Evolutionary conservation across 805 yeast genomes (phyloP).

Genomic region (Blastobotrys peoriensis): DNA sequence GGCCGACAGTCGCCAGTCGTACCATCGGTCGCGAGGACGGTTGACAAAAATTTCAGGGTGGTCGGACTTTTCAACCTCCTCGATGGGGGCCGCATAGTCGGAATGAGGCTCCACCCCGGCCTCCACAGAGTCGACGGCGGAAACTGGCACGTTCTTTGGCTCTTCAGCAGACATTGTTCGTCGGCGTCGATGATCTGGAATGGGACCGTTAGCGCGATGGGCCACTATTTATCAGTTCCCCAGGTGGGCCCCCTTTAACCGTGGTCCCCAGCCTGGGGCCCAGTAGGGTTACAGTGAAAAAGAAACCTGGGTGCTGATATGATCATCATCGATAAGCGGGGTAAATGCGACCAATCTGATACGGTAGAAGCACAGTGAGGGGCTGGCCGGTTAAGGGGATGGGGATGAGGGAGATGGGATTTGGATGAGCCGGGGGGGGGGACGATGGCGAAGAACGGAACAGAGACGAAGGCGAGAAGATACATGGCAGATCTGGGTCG

Average conservation of each 20-base stretch:
- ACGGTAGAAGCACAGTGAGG: too few relatives aligned
- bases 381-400: too few relatives aligned
- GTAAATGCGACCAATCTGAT: background rate
- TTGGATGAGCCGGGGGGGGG: too few relatives aligned
- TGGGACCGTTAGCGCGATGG: too few relatives aligned
- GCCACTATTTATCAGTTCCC: too few relatives aligned
- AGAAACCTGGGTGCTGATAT: background rate
- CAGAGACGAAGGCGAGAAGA: too few relatives aligned
- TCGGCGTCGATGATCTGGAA: too few relatives aligned
- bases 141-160: background rate
- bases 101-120: slow-evolving; percentile 45
- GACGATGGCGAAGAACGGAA: too few relatives aligned
- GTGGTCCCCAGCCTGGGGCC: too few relatives aligned
- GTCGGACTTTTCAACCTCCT: background rate
- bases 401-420: too few relatives aligned
- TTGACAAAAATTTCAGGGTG: background rate
- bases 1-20: background rate
- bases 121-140: slow-evolving; percentile 48
- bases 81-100: slow-evolving; percentile 46
- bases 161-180: background rate
- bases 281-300: background rate
- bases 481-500: too few relatives aligned
- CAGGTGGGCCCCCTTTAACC: too few relatives aligned
- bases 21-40: background rate
- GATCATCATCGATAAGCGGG: background rate